Evolutionary conservation across 192 early-diverging fungal species (phyloP), one percentile per base, ranked within the genome.

Genomic region (Funneliformis geosporum): DNA sequence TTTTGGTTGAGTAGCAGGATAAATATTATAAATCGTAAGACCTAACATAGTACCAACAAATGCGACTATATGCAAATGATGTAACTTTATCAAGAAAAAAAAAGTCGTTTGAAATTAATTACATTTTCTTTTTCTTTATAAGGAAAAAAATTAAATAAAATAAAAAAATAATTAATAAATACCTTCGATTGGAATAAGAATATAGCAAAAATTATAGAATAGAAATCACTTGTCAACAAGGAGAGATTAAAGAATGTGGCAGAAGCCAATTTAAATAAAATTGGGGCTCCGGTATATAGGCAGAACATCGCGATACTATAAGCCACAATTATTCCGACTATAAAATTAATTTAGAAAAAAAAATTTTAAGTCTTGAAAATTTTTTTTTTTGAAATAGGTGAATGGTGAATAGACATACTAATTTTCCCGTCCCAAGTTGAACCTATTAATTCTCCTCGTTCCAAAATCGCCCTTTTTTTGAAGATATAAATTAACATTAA

Each of bases 171-270:
- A 81, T 39, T 14, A 23, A 44, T 44, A 61, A 81, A 86, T 73
- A 93, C 90, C 66, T 55, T 83, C 75, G 90, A 84, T 42, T 88
- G 80, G 84, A 93, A 93, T 76, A 95, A 84, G 82, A 88, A 89
- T 60, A 92, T 82, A 43, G 90, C 90, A 88, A 95, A 94, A 61
- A 93, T 85, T 40, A 94, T 84, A 2, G 91, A 91, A 79, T 94
- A 95, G 75, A 95, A 94, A 82, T 95, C 93, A 77, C 90, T 91
- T 8, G 94, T 93, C 77, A 95, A 83, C 14, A 95, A 83, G 38
- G 91, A 91, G 73, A 95, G 76, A 78, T 95, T 95, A 84, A 93
- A 95, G 73, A 94, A 89, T 28, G 91, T 87, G 1, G 94, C 93
- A 44, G 91, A 92, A 72, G 90, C 87, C 68, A 90, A 60, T 10